Evolutionary conservation across 2,329 filamentous ascomycete genomes (phyloP).

Genomic region (Trichoderma lentiforme): DNA sequence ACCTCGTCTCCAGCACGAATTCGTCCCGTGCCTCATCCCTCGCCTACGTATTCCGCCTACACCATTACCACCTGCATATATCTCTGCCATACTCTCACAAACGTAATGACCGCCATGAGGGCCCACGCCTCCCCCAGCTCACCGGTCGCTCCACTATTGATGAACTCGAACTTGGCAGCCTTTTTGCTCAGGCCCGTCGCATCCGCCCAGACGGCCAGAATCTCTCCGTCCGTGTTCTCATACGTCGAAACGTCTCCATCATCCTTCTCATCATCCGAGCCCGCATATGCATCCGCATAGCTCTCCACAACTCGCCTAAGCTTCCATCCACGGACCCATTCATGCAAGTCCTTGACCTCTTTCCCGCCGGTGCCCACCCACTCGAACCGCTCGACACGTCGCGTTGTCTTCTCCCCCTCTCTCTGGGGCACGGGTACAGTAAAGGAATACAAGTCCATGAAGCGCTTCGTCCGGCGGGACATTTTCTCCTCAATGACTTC

Average conservation of each 20-base stretch:
- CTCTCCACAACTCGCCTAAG: constrained; percentile 25
- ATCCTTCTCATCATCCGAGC: neutral
- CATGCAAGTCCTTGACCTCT: constrained; percentile 33
- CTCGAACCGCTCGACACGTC: constrained; percentile 37
- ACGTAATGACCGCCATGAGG: constrained; percentile 41
- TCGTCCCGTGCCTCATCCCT: neutral
- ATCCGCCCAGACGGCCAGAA: constrained; percentile 39
- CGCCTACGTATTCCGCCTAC: neutral
- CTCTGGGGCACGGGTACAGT: constrained; percentile 32
- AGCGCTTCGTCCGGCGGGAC: neutral
- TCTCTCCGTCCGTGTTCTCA: constrained; percentile 33
- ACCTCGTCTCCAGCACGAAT: neutral
- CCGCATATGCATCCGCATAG: neutral
- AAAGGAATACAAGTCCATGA: constrained; percentile 30
- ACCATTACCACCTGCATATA: constrained; percentile 8
- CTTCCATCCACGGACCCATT: constrained; percentile 37
- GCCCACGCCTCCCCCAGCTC: constrained; percentile 41
- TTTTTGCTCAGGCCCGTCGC: constrained; percentile 23
- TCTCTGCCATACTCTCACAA: constrained; percentile 19
- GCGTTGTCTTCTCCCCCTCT: neutral
- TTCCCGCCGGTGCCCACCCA: constrained; percentile 38
- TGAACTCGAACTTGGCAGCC: constrained; percentile 39
- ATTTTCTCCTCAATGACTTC: constrained; percentile 15
- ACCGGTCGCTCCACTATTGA: constrained; percentile 38
- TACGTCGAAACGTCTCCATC: constrained; percentile 13